These are phyloP conservation scores for Canavalia gladiata DNA, from an alignment of 306 rosid species.

Conservation along the genomic window DNA sequence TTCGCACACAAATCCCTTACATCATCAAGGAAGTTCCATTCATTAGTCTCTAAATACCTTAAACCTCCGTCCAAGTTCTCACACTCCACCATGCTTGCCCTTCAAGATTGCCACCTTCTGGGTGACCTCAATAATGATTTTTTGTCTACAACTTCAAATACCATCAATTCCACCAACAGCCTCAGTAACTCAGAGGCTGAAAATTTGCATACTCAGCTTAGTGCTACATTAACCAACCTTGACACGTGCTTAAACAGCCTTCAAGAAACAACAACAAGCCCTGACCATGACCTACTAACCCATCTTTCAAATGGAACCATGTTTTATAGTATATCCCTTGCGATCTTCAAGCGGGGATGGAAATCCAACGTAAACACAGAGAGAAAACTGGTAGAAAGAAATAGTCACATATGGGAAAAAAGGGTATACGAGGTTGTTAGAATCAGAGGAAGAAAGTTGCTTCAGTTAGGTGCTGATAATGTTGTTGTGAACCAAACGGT, in stretches of 20 bases:
- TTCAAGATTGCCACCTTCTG: slow-evolving; percentile 47
- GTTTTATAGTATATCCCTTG: slow-evolving; percentile 47
- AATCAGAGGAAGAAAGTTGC: slow-evolving; percentile 43
- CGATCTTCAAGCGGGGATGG: slow-evolving; percentile 29
- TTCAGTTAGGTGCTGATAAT: slow-evolving; percentile 1
- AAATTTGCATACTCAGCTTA: slow-evolving; percentile 28
- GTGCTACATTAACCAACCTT: slow-evolving; percentile 49
- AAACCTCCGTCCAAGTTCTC: neutral
- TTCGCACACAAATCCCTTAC: slow-evolving; percentile 33
- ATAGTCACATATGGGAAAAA: neutral
- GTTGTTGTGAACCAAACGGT: slow-evolving; percentile 36
- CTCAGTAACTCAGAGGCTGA: neutral
- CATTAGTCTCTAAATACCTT: slow-evolving; percentile 4
- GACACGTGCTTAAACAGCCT: slow-evolving; percentile 49
- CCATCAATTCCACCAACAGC: slow-evolving; percentile 44
- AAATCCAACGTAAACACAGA: neutral
- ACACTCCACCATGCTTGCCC: slow-evolving; percentile 15
- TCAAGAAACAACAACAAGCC: slow-evolving; percentile 7
- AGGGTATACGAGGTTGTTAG: neutral
- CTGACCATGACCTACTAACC: neutral
- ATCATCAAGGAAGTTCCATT: slow-evolving; percentile 3
- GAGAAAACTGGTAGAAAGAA: slow-evolving; percentile 15
- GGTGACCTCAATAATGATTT: slow-evolving; percentile 10
- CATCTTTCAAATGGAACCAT: slow-evolving; percentile 46
- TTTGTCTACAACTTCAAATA: slow-evolving; percentile 6